Evolutionary conservation across 495 filamentous ascomycete genomes (phyloP).

Genomic region (Annulohypoxylon stygium): DNA sequence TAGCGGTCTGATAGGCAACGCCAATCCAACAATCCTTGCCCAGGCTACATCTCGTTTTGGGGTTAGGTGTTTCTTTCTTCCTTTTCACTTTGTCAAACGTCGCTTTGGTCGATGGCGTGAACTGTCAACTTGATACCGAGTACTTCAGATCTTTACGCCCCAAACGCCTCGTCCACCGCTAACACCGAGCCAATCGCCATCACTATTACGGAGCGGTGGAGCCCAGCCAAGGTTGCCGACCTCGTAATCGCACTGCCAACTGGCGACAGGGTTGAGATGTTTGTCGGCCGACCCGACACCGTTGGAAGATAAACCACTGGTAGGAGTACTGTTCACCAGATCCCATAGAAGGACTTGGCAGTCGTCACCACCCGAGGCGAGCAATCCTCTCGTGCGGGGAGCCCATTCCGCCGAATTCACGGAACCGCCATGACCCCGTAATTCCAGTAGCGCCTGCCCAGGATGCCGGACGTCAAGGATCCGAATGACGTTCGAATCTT

Average conservation of each 20-base stretch:
- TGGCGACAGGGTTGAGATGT: conserved; percentile 77
- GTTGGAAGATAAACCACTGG: conserved; percentile 62
- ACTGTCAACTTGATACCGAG: background rate
- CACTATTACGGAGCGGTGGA: conserved; percentile 77
- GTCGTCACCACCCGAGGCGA: conserved; percentile 95
- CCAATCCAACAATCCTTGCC: conserved; percentile 33
- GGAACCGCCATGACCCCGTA: conserved; percentile 88
- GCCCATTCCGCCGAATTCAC: conserved; percentile 98
- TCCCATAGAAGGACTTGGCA: conserved; percentile 94
- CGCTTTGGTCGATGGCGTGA: background rate
- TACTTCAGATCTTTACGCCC: conserved; percentile 73
- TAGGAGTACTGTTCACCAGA: conserved; percentile 75
- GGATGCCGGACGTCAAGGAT: conserved; percentile 98
- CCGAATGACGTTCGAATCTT: conserved; percentile 91
- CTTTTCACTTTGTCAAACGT: background rate
- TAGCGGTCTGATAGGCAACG: conserved; percentile 34
- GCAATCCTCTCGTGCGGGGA: conserved; percentile 83
- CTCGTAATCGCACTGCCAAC: conserved; percentile 97
- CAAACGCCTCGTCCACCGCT: conserved; percentile 91
- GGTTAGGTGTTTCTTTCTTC: background rate
- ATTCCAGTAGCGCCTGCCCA: conserved; percentile 91
- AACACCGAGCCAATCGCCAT: conserved; percentile 94
- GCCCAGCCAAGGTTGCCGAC: conserved; percentile 96
- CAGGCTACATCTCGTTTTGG: conserved; percentile 19
- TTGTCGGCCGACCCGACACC: conserved; percentile 66